Base-by-base conservation (phyloP, 1,284 basidiomycete species). In the Trametes sp. region DNA sequence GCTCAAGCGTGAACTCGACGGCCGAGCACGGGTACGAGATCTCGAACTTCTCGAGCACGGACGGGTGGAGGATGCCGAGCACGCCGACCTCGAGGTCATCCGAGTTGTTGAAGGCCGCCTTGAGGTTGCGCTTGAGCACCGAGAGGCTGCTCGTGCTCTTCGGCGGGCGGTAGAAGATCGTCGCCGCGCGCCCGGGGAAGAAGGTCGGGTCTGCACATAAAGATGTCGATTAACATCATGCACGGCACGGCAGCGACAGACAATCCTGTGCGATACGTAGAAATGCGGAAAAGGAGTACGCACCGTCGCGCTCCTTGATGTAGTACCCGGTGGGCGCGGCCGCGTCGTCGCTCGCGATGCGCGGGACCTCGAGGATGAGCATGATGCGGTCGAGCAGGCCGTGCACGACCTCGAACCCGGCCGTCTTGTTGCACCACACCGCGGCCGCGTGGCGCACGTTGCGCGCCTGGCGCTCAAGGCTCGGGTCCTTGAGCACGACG, bases 391-490 rank as follows among this genome's bases (percentile, higher is more conserved):
- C 96, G 66, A 99, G 80, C 76, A 99, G 81, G 26, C 97, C 97
- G 75, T 99, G 98, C 11, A 98, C 92, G 66, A 98, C 87, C 81
- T 99, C 98, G 76, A 99, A 99, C 9, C 95, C 95, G 21, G 97
- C 98, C 16, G 91, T 93, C 82, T 94, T 95, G 78, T 98, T 97
- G 77, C 95, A 96, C 89, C 95, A 98, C 33, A 98, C 87, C 0
- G 93, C 97, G 0, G 88, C 94, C 1, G 96, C 89, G 71, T 94
- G 91, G 61, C 96, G 84, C 57, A 91, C 87, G 76, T 99, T 99
- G 65, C 90, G 84, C 42, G 95, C 85, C 76, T 96, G 93, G 46
- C 96, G 85, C 78, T 99, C 95, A 63, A 84, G 79, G 36, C 79
- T 77, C 14, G 75, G 70, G 76, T 98, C 96, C 77, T 98, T 97